phyloP scores from a whole-genome alignment of 169 alveolate genomes.

The Plasmodium knowlesi region DNA sequence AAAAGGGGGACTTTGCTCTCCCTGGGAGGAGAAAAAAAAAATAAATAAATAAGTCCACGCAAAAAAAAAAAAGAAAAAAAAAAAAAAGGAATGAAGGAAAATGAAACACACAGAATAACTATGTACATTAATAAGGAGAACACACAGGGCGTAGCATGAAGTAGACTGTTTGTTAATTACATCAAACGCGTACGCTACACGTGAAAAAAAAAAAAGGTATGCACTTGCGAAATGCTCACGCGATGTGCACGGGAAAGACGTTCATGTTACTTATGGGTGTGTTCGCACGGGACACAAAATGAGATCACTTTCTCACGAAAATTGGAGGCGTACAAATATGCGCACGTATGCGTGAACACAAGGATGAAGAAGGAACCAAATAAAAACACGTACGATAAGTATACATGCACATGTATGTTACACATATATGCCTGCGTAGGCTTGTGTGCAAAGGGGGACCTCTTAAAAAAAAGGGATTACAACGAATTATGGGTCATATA shows the following conservation, averaged over 20 bases:
- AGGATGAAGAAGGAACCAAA: neutral
- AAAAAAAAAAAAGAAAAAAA: neutral
- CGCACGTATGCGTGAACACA: neutral
- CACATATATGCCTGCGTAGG: neutral
- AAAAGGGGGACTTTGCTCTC: neutral
- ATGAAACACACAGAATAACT: neutral
- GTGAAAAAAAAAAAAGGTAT: neutral
- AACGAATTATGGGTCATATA: neutral
- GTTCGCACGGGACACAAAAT: neutral
- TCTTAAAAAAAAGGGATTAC: neutral
- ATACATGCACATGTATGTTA: neutral
- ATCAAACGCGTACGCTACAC: neutral
- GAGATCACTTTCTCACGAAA: neutral
- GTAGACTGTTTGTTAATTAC: neutral
- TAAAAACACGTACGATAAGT: neutral
- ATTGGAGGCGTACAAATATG: neutral
- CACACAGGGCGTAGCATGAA: neutral
- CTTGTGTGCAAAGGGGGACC: neutral
- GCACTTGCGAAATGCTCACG: neutral
- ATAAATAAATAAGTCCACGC: neutral
- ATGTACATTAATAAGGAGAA: neutral
- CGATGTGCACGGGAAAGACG: neutral
- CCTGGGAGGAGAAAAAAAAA: neutral
- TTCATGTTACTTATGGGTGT: neutral
- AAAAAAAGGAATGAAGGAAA: neutral